These are phyloP conservation scores for Globisporangium nunn DNA, from an alignment of 352 stramenopile species.

Conservation along the genomic window DNA sequence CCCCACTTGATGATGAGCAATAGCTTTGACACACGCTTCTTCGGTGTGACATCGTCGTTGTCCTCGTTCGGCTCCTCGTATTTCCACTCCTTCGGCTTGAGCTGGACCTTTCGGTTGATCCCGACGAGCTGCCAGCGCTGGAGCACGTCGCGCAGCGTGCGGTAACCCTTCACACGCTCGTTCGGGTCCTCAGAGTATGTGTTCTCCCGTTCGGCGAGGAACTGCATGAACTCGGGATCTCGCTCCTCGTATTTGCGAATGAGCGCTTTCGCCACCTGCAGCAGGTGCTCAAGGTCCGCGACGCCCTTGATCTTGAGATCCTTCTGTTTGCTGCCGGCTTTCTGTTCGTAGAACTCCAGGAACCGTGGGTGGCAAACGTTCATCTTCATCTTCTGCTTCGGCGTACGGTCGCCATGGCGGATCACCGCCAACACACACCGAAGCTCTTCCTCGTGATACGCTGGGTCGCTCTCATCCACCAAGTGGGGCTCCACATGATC, in stretches of 20 bases:
- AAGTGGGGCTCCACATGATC: constrained; percentile 14
- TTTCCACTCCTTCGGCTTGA: constrained; percentile 72
- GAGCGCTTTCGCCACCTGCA: constrained; percentile 72
- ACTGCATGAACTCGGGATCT: constrained; percentile 51
- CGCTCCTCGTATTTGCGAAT: constrained; percentile 59
- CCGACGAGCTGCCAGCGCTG: constrained; percentile 94
- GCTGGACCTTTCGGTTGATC: constrained; percentile 98
- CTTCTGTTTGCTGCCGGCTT: constrained; percentile 45
- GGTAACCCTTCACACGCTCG: constrained; percentile 77
- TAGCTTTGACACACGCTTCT: constrained; percentile 76
- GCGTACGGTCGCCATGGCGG: constrained; percentile 97
- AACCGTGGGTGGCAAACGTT: constrained; percentile 88
- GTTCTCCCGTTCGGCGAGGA: constrained; percentile 54
- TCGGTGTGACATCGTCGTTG: constrained; percentile 2
- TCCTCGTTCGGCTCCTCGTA: constrained; percentile 22
- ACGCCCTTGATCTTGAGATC: constrained; percentile 87
- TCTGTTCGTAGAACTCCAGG: constrained; percentile 74
- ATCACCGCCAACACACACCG: constrained; percentile 99
- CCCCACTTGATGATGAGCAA: constrained; percentile 99
- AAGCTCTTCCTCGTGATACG: constrained; percentile 92
- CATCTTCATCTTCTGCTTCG: constrained; percentile 99
- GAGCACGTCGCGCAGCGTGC: constrained; percentile 92
- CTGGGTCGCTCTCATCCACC: constrained; percentile 16
- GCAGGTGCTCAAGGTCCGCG: constrained; percentile 64
- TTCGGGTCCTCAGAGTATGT: constrained; percentile 54